Evolutionary conservation across 129 eudicot species (phyloP).

Genomic region (Sambucus nigra): DNA sequence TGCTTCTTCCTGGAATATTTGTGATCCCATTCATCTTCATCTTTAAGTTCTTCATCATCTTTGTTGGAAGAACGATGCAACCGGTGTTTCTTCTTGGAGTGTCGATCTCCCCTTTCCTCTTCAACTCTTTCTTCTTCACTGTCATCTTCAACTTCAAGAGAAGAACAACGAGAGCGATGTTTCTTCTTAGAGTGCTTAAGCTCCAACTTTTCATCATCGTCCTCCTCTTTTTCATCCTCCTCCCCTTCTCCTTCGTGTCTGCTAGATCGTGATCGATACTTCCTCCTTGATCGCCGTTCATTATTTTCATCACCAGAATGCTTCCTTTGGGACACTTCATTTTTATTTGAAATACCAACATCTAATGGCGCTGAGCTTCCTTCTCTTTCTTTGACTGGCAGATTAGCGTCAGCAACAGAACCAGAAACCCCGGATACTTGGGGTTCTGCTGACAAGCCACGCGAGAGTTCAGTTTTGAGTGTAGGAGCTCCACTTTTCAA

Average conservation of each 20-base stretch:
- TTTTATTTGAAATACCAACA: conserved; percentile 16
- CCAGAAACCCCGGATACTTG: conserved; percentile 20
- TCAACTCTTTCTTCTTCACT: conserved; percentile 21
- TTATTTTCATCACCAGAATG: conserved; percentile 26
- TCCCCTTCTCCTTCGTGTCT: conserved; percentile 21
- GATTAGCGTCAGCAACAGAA: conserved; percentile 14
- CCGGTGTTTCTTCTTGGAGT: conserved; percentile 42
- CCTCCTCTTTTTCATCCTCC: conserved; percentile 24
- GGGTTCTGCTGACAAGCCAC: conserved; percentile 59
- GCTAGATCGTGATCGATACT: conserved; percentile 49
- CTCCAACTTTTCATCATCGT: too few species aligned
- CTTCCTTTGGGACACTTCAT: conserved; percentile 29
- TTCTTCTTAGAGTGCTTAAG: conserved; percentile 23
- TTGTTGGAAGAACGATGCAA: conserved; percentile 34
- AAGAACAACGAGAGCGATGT: conserved; percentile 24
- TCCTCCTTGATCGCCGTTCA: conserved; percentile 47
- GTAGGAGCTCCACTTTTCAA: conserved; percentile 62
- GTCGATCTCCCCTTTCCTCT: conserved; percentile 22
- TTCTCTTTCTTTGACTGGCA: conserved; percentile 29
- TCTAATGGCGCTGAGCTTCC: conserved; percentile 36
- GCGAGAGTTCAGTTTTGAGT: conserved; percentile 26
- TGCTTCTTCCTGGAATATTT: conserved; percentile 22
- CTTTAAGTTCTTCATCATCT: conserved; percentile 6
- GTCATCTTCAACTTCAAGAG: conserved; percentile 20
- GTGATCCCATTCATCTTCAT: conserved; percentile 22